These are phyloP conservation scores for Gamsiella multidivaricata DNA, from an alignment of 192 early-diverging fungal genomes.

Conservation along the genomic window DNA sequence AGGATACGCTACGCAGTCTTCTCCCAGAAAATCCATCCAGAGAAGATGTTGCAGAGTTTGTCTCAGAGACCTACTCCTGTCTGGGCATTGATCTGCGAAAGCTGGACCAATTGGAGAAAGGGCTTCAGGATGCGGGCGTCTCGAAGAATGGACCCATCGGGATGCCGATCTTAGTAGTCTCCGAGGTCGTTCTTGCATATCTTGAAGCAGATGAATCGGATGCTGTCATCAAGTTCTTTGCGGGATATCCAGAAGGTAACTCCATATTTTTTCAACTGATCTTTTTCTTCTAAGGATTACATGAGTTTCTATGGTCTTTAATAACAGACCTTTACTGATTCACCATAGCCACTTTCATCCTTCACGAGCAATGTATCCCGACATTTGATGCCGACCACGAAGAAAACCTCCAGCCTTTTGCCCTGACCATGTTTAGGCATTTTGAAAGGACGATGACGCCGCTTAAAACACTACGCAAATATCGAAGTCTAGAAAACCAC, in stretches of 20 bases:
- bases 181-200: slow-evolving; percentile 45
- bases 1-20: slow-evolving; percentile 18
- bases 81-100: slow-evolving; percentile 42
- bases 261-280: not conserved
- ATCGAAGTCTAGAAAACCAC: slow-evolving; percentile 35
- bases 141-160: not conserved
- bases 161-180: slow-evolving; percentile 36
- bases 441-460: slow-evolving; percentile 49
- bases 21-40: slow-evolving; percentile 30
- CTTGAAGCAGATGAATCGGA: slow-evolving; percentile 42
- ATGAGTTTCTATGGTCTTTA: no score
- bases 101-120: slow-evolving; percentile 8
- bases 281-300: not conserved
- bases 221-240: slow-evolving; percentile 37
- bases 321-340: not conserved
- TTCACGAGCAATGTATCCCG: slow-evolving; percentile 51
- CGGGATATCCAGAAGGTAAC: slow-evolving; percentile 32
- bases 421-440: slow-evolving; percentile 41
- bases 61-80: slow-evolving; percentile 45
- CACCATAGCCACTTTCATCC: slow-evolving; percentile 35
- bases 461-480: slow-evolving; percentile 34
- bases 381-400: slow-evolving; percentile 25
- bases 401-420: slow-evolving; percentile 39
- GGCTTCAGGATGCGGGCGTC: slow-evolving; percentile 17
- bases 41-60: slow-evolving; percentile 34